These are phyloP conservation scores for Fusarium decemcellulare DNA, from an alignment of 2,329 filamentous ascomycete species.

Conservation along the genomic window DNA sequence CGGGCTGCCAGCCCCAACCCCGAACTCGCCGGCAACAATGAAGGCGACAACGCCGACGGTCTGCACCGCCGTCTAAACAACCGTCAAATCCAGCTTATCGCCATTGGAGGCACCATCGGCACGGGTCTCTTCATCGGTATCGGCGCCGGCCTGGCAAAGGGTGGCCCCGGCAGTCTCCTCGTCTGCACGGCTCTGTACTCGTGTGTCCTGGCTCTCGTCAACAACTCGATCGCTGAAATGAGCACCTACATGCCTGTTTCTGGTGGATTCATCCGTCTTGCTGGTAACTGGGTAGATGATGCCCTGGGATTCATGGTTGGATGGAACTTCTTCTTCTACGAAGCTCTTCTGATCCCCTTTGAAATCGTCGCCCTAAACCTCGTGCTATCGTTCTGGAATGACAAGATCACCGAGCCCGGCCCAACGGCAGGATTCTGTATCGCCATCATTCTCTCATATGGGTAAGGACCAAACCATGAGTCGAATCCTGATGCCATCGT, in stretches of 20 bases:
- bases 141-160: slow-evolving; percentile 38
- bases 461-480: slow-evolving; percentile 35
- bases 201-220: slow-evolving; percentile 38
- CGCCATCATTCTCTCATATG: slow-evolving; percentile 38
- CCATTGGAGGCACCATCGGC: slow-evolving; percentile 36
- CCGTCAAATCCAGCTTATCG: slow-evolving; percentile 39
- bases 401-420: slow-evolving; percentile 30
- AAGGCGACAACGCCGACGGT: slow-evolving; percentile 27
- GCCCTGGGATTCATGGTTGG: slow-evolving; percentile 45
- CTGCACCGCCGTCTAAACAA: slow-evolving; percentile 42
- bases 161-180: slow-evolving; percentile 35
- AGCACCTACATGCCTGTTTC: slow-evolving; percentile 42
- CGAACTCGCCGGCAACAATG: slow-evolving; percentile 5
- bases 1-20: slow-evolving; percentile 16
- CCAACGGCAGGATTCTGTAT: slow-evolving; percentile 49
- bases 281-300: slow-evolving; percentile 39
- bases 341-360: slow-evolving; percentile 51
- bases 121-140: slow-evolving; percentile 40
- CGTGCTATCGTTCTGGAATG: slow-evolving; percentile 50
- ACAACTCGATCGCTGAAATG: slow-evolving; percentile 43
- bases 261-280: slow-evolving; percentile 39
- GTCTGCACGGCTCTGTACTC: slow-evolving; percentile 39
- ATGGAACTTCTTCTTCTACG: slow-evolving; percentile 53
- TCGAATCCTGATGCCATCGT: slow-evolving; percentile 36
- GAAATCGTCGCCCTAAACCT: slow-evolving; percentile 51